These are phyloP conservation scores for Fusarium sp. DNA, from an alignment of 2,329 filamentous ascomycete species.

Conservation along the genomic window DNA sequence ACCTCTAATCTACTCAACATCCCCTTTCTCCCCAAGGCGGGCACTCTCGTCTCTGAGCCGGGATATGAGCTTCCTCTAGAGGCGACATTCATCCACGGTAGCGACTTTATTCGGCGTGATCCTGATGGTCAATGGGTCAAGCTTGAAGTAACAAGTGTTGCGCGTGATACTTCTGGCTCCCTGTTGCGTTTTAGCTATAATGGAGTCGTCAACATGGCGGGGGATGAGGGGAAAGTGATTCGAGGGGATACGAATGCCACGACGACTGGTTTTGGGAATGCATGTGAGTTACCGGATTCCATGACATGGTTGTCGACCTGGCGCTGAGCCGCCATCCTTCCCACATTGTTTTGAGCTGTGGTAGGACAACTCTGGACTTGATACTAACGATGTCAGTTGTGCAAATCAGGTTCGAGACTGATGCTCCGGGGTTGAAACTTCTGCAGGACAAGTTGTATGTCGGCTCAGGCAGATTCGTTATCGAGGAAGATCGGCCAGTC, in stretches of 20 bases:
- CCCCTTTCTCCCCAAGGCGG: conserved; percentile 44
- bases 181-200: conserved; percentile 51
- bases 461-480: conserved; percentile 52
- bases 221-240: conserved; percentile 48
- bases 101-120: conserved; percentile 53
- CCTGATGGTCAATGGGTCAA: conserved; percentile 49
- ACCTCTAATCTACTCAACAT: conserved; percentile 48
- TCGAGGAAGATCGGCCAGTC: conserved; percentile 46
- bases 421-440: conserved; percentile 46
- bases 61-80: conserved; percentile 48
- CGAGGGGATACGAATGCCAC: conserved; percentile 47
- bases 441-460: conserved; percentile 53
- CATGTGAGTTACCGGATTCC: conserved; percentile 44
- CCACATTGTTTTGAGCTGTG: neutral
- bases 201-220: conserved; percentile 49
- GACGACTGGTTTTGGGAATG: conserved; percentile 52
- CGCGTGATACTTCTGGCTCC: conserved; percentile 46
- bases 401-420: conserved; percentile 52
- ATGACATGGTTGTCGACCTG: neutral
- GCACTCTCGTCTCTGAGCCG: conserved; percentile 49
- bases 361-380: neutral
- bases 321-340: neutral
- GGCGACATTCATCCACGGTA: conserved; percentile 51
- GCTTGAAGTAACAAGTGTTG: conserved; percentile 50
- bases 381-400: conserved; percentile 43